phyloP scores from a whole-genome alignment of 2,329 filamentous ascomycete species.

The Ophiostoma ulmi region DNA sequence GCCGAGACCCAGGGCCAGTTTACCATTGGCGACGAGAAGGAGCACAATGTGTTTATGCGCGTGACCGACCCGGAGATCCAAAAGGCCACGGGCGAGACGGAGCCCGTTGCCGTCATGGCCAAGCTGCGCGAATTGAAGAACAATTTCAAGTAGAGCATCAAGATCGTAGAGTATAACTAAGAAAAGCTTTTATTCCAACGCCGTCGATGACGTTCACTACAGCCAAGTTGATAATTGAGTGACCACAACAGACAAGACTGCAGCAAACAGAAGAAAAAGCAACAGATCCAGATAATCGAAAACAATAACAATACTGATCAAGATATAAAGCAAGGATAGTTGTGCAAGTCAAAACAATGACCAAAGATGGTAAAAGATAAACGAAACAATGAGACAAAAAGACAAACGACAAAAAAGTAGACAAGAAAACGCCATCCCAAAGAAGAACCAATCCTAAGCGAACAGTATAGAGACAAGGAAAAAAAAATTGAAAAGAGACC shows the following conservation, averaged over 20 bases:
- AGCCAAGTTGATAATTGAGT: background rate
- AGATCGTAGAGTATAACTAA: background rate
- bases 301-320: constrained; percentile 6
- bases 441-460: constrained; percentile 9
- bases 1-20: constrained; percentile 90
- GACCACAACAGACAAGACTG: constrained; percentile 1
- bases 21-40: constrained; percentile 95
- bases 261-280: background rate
- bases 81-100: constrained; percentile 72
- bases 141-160: constrained; percentile 33
- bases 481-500: background rate
- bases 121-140: constrained; percentile 90
- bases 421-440: constrained; percentile 8
- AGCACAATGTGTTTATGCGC: constrained; percentile 96
- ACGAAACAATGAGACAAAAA: constrained; percentile 6
- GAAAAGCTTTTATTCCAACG: constrained; percentile 14
- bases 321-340: constrained; percentile 8
- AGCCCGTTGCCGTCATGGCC: constrained; percentile 78
- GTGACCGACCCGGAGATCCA: constrained; percentile 74
- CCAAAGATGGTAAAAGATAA: background rate
- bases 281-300: background rate
- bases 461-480: constrained; percentile 13
- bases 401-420: constrained; percentile 12
- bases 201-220: constrained; percentile 9
- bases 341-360: constrained; percentile 10